A percentile compares a stretch with the other conserved stretches of the same genome.
Evolutionary conservation across 106 monocot species (phyloP).

Genomic region (Dendrobium chrysotoxum): DNA sequence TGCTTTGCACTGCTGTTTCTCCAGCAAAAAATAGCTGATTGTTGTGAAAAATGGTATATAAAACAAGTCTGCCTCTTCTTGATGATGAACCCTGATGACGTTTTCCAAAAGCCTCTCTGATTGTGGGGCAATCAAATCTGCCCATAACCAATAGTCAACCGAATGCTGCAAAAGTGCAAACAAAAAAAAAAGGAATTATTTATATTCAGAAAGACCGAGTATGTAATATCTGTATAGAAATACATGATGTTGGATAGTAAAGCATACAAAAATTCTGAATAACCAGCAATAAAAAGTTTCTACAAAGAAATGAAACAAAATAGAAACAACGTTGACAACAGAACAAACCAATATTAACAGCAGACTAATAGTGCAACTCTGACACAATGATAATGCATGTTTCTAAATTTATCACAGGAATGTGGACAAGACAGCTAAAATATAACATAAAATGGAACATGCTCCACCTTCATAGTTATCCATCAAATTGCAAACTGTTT

Average conservation of each 20-base stretch:
- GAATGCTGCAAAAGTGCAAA: conserved; percentile 63
- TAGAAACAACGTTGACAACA: neutral
- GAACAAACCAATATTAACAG: neutral
- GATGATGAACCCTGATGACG: conserved; percentile 60
- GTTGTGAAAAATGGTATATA: conserved; percentile 99
- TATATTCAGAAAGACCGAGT: neutral
- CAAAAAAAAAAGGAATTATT: neutral
- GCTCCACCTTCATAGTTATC: too few relatives aligned
- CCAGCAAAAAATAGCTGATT: conserved; percentile 86
- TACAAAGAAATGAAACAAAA: neutral
- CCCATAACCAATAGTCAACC: conserved; percentile 93
- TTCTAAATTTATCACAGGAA: neutral
- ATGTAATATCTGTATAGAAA: neutral
- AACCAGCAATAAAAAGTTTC: neutral
- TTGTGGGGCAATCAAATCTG: conserved; percentile 82
- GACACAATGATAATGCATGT: neutral
- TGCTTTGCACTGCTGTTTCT: conserved; percentile 88
- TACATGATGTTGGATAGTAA: neutral
- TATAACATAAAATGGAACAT: neutral
- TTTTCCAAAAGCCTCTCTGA: conserved; percentile 79
- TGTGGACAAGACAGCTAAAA: neutral
- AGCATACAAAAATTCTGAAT: neutral
- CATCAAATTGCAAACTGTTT: too few relatives aligned
- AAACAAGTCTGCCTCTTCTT: conserved; percentile 93
- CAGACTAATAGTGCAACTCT: neutral